Conservation (phyloP, 306 rosid genomes). For the Lablab purpureus region DNA sequence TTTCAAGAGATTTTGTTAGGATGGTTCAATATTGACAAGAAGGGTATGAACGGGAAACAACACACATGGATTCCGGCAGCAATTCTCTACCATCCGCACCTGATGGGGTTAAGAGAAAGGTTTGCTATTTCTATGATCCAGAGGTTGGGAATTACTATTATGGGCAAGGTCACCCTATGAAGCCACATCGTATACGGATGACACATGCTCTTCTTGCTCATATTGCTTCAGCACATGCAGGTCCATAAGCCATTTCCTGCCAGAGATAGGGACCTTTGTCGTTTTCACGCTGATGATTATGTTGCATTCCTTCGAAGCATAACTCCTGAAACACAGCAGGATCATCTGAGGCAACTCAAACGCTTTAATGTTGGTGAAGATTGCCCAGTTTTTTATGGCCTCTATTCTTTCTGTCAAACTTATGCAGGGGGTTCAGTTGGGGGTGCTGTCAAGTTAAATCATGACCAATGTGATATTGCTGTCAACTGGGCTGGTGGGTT, state of each 20-base stretch:
- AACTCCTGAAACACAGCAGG: conserved; percentile 89
- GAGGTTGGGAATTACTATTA: conserved; percentile 91
- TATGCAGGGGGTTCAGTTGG: conserved; percentile 97
- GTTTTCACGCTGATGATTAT: conserved; percentile 90
- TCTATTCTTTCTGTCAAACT: conserved; percentile 85
- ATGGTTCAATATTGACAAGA: conserved; percentile 38
- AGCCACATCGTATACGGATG: conserved; percentile 91
- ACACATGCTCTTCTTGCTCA: conserved; percentile 92
- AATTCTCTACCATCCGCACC: conserved; percentile 82
- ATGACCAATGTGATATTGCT: conserved; percentile 83
- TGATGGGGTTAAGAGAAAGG: conserved; percentile 85
- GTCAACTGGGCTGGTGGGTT: conserved; percentile 92
- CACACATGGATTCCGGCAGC: conserved; percentile 69
- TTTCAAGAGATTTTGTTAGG: conserved; percentile 31
- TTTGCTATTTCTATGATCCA: conserved; percentile 85
- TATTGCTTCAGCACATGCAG: conserved; percentile 85
- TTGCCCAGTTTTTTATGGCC: conserved; percentile 89
- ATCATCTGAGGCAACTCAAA: conserved; percentile 86
- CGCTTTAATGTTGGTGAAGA: conserved; percentile 94
- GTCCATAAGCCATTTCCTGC: conserved; percentile 94
- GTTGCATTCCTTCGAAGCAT: conserved; percentile 81
- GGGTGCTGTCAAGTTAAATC: conserved; percentile 85
- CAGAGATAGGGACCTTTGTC: conserved; percentile 80
- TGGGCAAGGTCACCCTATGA: conserved; percentile 97
- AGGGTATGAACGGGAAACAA: conserved; percentile 16